Conservation (phyloP, 208 protist species). For the Phytomonas francai region DNA sequence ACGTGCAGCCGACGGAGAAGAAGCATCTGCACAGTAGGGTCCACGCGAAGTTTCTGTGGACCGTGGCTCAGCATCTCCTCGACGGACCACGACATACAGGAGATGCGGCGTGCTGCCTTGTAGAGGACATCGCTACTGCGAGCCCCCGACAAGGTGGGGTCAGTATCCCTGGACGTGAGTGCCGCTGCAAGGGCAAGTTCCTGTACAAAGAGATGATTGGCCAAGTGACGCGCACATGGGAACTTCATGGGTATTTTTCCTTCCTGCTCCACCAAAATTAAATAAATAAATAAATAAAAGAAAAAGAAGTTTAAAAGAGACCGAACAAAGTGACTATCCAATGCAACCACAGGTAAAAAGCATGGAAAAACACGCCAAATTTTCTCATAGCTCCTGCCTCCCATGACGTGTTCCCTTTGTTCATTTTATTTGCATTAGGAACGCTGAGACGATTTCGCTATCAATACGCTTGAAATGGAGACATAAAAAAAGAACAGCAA, state of each 20-base stretch:
- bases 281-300: not conserved
- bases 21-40: not conserved
- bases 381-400: not conserved
- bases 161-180: slow-evolving; percentile 11
- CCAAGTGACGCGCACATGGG: slow-evolving; percentile 32
- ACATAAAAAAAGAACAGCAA: slow-evolving; percentile 4
- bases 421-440: not conserved
- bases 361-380: not conserved
- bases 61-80: not conserved
- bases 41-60: not conserved
- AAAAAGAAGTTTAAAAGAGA: slow-evolving; percentile 2
- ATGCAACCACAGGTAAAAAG: slow-evolving; percentile 10
- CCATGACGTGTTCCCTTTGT: not conserved
- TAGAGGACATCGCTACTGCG: not conserved
- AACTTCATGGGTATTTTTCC: slow-evolving; percentile 19
- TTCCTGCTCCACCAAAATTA: no score
- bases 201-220: slow-evolving; percentile 61
- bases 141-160: not conserved
- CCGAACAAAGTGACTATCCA: not conserved
- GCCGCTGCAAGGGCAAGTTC: slow-evolving; percentile 43
- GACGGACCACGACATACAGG: not conserved
- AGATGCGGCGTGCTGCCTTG: not conserved
- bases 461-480: slow-evolving; percentile 8
- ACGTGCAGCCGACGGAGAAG: not conserved
- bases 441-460: not conserved